A percentile compares a stretch with the other conserved stretches of the same genome.
These are phyloP conservation scores for Lepidopterella palustris DNA, from an alignment of 495 filamentous ascomycete species.

Conservation along the genomic window DNA sequence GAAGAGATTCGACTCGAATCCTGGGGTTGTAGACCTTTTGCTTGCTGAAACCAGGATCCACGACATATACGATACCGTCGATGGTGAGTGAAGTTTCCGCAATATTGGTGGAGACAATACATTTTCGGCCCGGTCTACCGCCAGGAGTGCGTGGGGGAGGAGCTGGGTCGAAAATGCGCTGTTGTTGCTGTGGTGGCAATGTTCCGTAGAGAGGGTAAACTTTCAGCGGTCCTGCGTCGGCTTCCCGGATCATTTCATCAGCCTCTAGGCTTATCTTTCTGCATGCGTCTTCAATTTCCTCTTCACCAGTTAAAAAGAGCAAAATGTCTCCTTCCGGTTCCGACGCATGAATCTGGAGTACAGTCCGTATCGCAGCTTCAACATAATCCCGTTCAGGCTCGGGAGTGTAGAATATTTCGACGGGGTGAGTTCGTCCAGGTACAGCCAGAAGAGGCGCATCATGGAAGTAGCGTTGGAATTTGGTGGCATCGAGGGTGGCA, in stretches of 20 bases:
- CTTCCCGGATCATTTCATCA: constrained; percentile 84
- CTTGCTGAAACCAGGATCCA: constrained; percentile 98
- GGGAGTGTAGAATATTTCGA: constrained; percentile 97
- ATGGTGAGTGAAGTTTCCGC: constrained; percentile 97
- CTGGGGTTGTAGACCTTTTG: constrained; percentile 99
- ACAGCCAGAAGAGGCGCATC: constrained; percentile 89
- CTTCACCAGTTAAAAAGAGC: constrained; percentile 94
- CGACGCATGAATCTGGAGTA: constrained; percentile 89
- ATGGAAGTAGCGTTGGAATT: constrained; percentile 98
- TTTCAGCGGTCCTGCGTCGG: constrained; percentile 79
- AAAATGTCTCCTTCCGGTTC: constrained; percentile 93
- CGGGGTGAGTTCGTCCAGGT: constrained; percentile 90
- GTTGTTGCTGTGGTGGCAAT: constrained; percentile 84
- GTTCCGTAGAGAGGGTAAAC: constrained; percentile 94
- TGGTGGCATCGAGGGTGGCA: constrained; percentile 91
- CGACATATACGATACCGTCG: constrained; percentile 97
- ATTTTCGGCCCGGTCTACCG: constrained; percentile 86
- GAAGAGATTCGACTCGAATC: constrained; percentile 88
- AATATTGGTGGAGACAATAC: constrained; percentile 94
- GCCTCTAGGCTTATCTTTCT: constrained; percentile 85
- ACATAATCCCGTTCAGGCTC: constrained; percentile 96
- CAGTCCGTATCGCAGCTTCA: constrained; percentile 87
- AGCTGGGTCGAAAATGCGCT: constrained; percentile 87
- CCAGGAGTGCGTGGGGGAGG: constrained; percentile 64
- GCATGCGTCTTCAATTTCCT: constrained; percentile 96